Percentiles rank a stretch among this genome's conserved stretches.
Evolutionary conservation across 2,329 filamentous ascomycete species (phyloP).

Genomic region (Cadophora malorum): DNA sequence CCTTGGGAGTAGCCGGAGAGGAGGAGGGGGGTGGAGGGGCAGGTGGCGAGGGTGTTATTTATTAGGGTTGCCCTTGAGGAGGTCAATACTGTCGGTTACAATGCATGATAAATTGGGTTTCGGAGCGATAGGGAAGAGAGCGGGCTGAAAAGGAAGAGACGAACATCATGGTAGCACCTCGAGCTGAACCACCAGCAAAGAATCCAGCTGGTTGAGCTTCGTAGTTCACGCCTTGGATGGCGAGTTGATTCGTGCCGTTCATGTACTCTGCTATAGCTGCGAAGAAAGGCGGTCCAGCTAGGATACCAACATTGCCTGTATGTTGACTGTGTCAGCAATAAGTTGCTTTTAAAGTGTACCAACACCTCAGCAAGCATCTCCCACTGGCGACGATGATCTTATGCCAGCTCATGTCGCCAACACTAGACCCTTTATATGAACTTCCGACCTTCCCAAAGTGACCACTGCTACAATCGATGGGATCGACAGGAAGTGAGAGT

Average conservation of each 20-base stretch:
- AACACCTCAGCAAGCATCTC: neutral
- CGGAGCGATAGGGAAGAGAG: neutral
- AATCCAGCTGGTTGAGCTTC: slow-evolving; percentile 54
- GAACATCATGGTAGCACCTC: slow-evolving; percentile 52
- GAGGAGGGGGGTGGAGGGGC: slow-evolving; percentile 36
- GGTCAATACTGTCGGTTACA: neutral
- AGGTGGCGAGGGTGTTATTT: slow-evolving; percentile 33
- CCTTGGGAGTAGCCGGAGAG: slow-evolving; percentile 42
- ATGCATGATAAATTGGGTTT: neutral
- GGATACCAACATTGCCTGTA: slow-evolving; percentile 41
- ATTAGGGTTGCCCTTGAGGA: slow-evolving; percentile 34
- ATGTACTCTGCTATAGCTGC: slow-evolving; percentile 41
- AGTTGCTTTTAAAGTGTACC: neutral
- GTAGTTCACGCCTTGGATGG: slow-evolving; percentile 62
- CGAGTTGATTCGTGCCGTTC: slow-evolving; percentile 53
- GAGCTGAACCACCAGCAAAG: slow-evolving; percentile 52
- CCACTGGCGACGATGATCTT: neutral
- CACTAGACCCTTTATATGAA: neutral
- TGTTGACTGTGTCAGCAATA: neutral
- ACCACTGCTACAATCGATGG: neutral
- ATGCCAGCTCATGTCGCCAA: neutral
- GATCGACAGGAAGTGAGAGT: neutral
- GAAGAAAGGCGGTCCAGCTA: slow-evolving; percentile 42
- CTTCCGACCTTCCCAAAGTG: neutral
- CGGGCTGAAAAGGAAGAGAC: neutral